phyloP scores from a whole-genome alignment of 345 rosid genomes.

The Citrus sp. region DNA sequence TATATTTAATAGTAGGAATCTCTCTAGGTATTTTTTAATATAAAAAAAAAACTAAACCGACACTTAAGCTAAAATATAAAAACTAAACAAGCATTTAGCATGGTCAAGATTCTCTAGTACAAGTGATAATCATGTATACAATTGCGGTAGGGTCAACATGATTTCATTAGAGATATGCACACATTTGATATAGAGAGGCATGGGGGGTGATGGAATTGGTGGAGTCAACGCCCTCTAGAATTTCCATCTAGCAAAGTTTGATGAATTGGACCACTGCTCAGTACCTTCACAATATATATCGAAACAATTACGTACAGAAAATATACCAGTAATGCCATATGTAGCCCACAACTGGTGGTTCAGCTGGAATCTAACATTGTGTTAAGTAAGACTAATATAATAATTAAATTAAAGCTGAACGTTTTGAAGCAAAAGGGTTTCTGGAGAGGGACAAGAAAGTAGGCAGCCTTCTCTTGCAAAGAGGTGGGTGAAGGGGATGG shows the following conservation, averaged over 20 bases:
- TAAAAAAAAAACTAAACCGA: too few species aligned
- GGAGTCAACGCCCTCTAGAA: not conserved
- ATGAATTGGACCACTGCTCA: not conserved
- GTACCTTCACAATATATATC: not conserved
- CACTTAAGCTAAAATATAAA: too few species aligned
- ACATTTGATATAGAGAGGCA: not conserved
- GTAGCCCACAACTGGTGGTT: constrained; percentile 1
- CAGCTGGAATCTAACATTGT: not conserved
- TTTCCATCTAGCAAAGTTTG: not conserved
- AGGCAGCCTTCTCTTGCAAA: constrained; percentile 3
- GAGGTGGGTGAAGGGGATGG: not conserved
- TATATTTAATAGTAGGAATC: too few species aligned
- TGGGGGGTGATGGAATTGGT: not conserved
- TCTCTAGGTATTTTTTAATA: too few species aligned
- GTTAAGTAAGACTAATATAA: not conserved
- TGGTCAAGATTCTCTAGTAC: not conserved
- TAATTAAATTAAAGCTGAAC: not conserved
- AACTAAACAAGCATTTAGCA: too few species aligned
- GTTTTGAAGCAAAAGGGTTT: not conserved
- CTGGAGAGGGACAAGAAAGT: constrained; percentile 6
- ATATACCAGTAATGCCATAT: not conserved
- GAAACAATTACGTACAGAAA: not conserved
- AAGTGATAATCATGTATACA: not conserved
- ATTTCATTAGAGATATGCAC: not conserved
- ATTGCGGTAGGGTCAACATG: not conserved